Percentiles rank a stretch among this genome's conserved stretches.
Evolutionary conservation across 768 basidiomycete species (phyloP).

Genomic region (Mycena belliarum): DNA sequence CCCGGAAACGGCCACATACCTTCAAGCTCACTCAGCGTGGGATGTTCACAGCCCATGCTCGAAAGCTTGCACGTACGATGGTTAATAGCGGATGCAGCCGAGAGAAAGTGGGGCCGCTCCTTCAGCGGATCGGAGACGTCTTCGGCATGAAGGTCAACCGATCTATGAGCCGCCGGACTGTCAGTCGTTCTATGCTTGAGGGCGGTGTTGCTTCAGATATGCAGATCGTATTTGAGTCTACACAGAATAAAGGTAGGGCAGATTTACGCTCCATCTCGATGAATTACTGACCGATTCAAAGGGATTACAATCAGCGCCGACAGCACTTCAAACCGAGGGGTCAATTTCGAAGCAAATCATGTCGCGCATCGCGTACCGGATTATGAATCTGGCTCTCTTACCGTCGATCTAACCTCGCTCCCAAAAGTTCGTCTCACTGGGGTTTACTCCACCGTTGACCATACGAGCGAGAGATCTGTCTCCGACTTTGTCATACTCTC

Average conservation of each 20-base stretch:
- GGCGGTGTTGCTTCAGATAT: conserved; percentile 11
- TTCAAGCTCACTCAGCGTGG: too few relatives aligned
- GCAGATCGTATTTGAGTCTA: conserved; percentile 15
- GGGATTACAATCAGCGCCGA: conserved; percentile 2
- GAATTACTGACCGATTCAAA: not conserved
- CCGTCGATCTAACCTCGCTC: too few relatives aligned
- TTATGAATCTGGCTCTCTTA: not conserved
- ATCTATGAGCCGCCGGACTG: conserved; percentile 20
- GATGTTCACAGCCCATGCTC: conserved; percentile 19
- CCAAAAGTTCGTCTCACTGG: not conserved
- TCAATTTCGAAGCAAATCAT: not conserved
- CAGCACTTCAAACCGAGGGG: conserved; percentile 4
- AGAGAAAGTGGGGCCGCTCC: conserved; percentile 9
- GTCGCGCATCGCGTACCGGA: not conserved
- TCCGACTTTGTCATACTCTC: not conserved
- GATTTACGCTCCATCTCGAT: not conserved
- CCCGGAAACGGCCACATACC: too few relatives aligned
- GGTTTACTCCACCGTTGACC: conserved; percentile 4
- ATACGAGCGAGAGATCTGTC: not conserved
- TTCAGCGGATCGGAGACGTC: conserved; percentile 9
- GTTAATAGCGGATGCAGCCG: conserved; percentile 17
- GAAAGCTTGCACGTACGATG: conserved; percentile 18
- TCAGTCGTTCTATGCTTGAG: conserved; percentile 17
- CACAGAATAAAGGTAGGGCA: conserved; percentile 7
- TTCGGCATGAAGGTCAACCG: conserved; percentile 17